phyloP scores from a whole-genome alignment of 768 basidiomycete species.

The Tulasnella sp. region DNA sequence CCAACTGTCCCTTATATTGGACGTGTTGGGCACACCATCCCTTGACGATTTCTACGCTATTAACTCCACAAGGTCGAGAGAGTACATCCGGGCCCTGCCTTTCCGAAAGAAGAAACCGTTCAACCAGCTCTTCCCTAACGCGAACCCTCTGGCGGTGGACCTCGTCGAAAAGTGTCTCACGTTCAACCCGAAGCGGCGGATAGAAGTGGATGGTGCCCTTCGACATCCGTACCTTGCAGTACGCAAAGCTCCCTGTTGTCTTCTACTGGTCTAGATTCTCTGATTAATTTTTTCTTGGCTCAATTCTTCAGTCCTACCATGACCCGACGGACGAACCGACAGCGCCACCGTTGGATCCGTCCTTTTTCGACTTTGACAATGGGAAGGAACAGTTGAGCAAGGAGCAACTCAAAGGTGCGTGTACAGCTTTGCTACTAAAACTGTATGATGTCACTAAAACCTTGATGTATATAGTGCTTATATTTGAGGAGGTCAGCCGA shows the following conservation, averaged over 20 bases:
- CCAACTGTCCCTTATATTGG: conserved; percentile 88
- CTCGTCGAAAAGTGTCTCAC: conserved; percentile 72
- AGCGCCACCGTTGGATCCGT: conserved; percentile 61
- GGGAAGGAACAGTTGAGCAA: conserved; percentile 26
- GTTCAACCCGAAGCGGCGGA: conserved; percentile 77
- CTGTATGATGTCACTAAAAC: background rate
- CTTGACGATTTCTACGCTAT: conserved; percentile 98
- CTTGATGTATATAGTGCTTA: background rate
- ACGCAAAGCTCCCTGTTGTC: background rate
- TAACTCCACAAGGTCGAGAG: conserved; percentile 79
- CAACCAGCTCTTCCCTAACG: conserved; percentile 79
- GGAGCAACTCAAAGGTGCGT: conserved; percentile 26
- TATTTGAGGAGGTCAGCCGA: conserved; percentile 12
- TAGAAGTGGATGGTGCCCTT: conserved; percentile 80
- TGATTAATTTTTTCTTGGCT: background rate
- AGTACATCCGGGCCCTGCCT: conserved; percentile 90
- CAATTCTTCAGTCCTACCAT: conserved; percentile 56
- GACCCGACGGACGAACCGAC: conserved; percentile 83
- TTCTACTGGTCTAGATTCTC: background rate
- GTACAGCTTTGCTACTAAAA: background rate
- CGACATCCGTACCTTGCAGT: conserved; percentile 84
- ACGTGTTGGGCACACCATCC: conserved; percentile 93
- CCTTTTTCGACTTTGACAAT: conserved; percentile 71
- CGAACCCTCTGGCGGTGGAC: conserved; percentile 63
- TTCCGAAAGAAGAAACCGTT: conserved; percentile 85